phyloP scores from a whole-genome alignment of 441 rosid genomes.

The Gossypium gossypioides region DNA sequence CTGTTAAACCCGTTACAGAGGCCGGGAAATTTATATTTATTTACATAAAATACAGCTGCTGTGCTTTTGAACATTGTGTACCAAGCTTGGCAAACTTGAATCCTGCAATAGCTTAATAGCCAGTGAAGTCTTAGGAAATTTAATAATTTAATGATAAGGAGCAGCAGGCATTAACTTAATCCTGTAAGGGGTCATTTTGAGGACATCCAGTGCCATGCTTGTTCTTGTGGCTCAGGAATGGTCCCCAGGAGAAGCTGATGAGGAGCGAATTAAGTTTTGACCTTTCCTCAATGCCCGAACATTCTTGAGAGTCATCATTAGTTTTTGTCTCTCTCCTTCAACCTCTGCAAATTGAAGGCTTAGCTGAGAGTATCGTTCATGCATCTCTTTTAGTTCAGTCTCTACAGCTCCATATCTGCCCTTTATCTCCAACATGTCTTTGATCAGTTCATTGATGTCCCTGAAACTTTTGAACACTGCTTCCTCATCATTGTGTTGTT shows the following conservation, averaged over 20 bases:
- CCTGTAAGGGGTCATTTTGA: background rate
- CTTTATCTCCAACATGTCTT: constrained; percentile 76
- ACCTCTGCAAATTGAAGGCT: constrained; percentile 81
- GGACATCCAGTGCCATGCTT: background rate
- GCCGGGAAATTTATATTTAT: constrained; percentile 28
- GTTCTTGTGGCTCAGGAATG: constrained; percentile 22
- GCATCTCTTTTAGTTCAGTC: constrained; percentile 71
- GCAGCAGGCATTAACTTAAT: background rate
- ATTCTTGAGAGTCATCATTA: constrained; percentile 79
- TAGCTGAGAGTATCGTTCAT: constrained; percentile 66
- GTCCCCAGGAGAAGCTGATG: constrained; percentile 49
- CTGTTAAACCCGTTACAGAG: constrained; percentile 18
- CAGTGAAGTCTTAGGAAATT: background rate
- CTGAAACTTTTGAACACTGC: constrained; percentile 87
- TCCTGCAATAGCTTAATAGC: constrained; percentile 5
- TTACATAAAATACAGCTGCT: constrained; percentile 37
- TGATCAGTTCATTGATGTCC: constrained; percentile 85
- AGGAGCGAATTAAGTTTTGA: constrained; percentile 30
- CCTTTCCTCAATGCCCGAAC: constrained; percentile 66
- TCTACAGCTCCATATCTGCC: constrained; percentile 51
- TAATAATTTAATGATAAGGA: constrained; percentile 3
- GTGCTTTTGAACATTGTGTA: constrained; percentile 12
- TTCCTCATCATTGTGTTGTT: constrained; percentile 74
- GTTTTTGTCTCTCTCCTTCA: constrained; percentile 76
- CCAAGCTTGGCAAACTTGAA: constrained; percentile 9